A percentile compares a stretch with the other conserved stretches of the same genome.
These are phyloP conservation scores for Purpureocillium takamizusanense DNA, from an alignment of 2,329 filamentous ascomycete genomes.

Conservation along the genomic window DNA sequence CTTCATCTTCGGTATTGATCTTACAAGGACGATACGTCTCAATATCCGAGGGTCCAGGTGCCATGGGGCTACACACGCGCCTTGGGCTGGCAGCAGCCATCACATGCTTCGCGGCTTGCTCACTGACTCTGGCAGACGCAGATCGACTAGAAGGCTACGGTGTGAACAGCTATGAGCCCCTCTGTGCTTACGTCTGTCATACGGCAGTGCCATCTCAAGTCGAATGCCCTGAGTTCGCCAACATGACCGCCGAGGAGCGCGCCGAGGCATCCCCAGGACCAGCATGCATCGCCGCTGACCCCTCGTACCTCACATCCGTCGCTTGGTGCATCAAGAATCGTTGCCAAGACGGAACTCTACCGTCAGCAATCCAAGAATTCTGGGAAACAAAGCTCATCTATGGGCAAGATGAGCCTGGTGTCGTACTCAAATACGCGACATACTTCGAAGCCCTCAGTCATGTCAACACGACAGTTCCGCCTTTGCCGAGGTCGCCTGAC, in stretches of 20 bases:
- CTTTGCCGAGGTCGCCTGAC: neutral
- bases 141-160: neutral
- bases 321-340: constrained; percentile 1
- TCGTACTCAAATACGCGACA: constrained; percentile 1
- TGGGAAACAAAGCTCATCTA: neutral
- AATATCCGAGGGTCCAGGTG: no score
- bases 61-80: neutral
- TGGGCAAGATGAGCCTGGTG: neutral
- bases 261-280: neutral
- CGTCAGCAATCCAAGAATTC: neutral
- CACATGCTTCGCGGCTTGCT: neutral
- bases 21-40: no score
- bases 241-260: neutral
- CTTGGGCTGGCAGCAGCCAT: neutral
- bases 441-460: neutral
- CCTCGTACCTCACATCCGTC: neutral
- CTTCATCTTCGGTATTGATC: no score
- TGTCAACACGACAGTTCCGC: neutral
- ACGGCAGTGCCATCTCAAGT: neutral
- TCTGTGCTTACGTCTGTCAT: neutral
- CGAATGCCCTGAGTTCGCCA: neutral
- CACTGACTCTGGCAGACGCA: neutral
- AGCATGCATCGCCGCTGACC: neutral
- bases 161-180: neutral
- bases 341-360: neutral